phyloP scores from a whole-genome alignment of 352 stramenopile species.

The Saprolegnia diclina region DNA sequence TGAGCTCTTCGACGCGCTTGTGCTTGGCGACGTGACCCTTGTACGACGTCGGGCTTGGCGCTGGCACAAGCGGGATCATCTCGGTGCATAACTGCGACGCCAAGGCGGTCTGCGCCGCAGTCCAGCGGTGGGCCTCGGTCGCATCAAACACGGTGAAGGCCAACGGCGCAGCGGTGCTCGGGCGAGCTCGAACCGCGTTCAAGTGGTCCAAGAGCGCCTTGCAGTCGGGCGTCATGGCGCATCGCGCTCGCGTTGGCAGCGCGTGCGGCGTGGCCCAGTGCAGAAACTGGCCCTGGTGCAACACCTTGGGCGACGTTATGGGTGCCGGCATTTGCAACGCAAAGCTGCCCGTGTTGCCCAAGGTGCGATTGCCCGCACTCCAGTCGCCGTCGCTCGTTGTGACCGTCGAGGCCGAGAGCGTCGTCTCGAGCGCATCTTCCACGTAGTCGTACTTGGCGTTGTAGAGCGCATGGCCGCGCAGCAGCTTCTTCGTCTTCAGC shows the following conservation, averaged over 20 bases:
- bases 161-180: not conserved
- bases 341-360: not conserved
- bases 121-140: not conserved
- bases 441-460: conserved; percentile 27
- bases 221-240: not conserved
- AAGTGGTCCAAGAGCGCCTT: conserved; percentile 2
- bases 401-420: not conserved
- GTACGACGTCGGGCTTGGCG: not conserved
- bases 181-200: not conserved
- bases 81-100: not conserved
- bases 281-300: not conserved
- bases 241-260: not conserved
- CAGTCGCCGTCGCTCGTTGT: conserved; percentile 8
- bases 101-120: not conserved
- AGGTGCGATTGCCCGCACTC: not conserved
- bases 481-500: not conserved
- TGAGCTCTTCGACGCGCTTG: conserved; percentile 23
- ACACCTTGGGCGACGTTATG: not conserved
- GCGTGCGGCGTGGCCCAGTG: not conserved
- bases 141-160: conserved; percentile 11
- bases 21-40: conserved; percentile 25
- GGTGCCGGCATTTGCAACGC: not conserved
- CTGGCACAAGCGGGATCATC: not conserved
- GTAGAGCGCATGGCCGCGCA: not conserved
- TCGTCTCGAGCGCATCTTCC: conserved; percentile 13